Evolutionary conservation across 2,329 filamentous ascomycete species (phyloP), one percentile per base, ranked within the genome.

Genomic region (Stachybotrys elegans): DNA sequence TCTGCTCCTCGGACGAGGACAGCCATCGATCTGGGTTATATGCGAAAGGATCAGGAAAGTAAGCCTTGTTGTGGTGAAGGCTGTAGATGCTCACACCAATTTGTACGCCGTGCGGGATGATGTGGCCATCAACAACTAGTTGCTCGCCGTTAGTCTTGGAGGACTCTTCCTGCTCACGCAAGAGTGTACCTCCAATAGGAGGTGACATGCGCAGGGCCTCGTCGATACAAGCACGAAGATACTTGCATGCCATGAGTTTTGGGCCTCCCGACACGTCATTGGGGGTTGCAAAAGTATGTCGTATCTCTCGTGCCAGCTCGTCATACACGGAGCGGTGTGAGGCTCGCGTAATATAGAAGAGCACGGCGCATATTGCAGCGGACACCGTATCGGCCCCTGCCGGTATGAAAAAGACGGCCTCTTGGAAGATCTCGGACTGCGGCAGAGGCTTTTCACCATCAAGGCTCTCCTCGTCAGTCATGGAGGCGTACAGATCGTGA

Each of bases 1-100:
- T 12, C 21, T 14, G 17, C 20, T 36, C 27, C 13, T 27, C 27
- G 5, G 14, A 9, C n/a, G 38, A 11, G 5, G 36, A 23, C 17
- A 47, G 36, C 40, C 40, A 44, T n/a, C 45, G 9, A 16, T 47
- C 45, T 11, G 45, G 42, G n/a, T 22, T 35, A 32, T 22, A 47
- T 6, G 32, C 22, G 20, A 42, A 29, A 12, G 45, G 37, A 2
- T 42, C 36, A 5, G 40, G 40, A 20, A 41, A 47, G 37, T 40
- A 22, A 8, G 41, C 37, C 16, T 35, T 21, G 22, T 34, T 42
- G 14, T 40, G 45, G 22, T 44, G 42, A 13, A 47, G 31, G n/a
- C 20, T 38, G 21, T 25, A 47, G 23, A 40, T 21, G 25, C 34
- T 43, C 6, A 40, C 32, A 13, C 7, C 37, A 13, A 40, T 22